Base-by-base conservation (phyloP, 2,329 filamentous ascomycete genomes). In the Colletotrichum neosansevieriae region DNA sequence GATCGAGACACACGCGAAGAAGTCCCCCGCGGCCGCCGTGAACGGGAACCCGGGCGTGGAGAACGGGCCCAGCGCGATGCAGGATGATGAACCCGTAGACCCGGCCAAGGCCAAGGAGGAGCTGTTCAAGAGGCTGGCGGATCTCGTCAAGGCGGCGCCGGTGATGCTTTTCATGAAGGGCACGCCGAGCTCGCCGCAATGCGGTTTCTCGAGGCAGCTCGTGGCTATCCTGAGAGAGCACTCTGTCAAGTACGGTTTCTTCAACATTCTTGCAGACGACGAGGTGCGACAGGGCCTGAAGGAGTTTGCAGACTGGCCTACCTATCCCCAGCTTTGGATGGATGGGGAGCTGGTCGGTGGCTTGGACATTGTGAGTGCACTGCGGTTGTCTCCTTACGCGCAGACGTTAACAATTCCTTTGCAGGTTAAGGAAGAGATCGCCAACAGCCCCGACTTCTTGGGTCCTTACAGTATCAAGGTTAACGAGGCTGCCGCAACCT, bases 151-250 rank as follows among this genome's bases (percentile, higher is more conserved):
- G 83, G 96, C 96, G 5, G 95, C 96, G 36, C 94, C 94, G 0
- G 94, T 99, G 36, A 99, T 99, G 96, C 85, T 99, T 32, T 99
- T 99, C 81, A 97, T 97, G 94, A 97, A 97, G 83, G 94, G 94
- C n/a, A 97, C 93, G 3, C 94, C 94, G 0, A 93, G 90, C 72
- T 87, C 89, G 36, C 94, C 94, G 1, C 92, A 97, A 80, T 97
- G 94, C 76, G 94, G 96, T 2, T 99, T 99, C 82, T 97, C 93
- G 73, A 86, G 95, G 73, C 94, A 98, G 82, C 83, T 97, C 50
- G 96, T 99, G 49, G 90, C 85, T 29, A 88, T 99, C 53, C 82
- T 99, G 74, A 88, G 96, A 59, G 95, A 98, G 81, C 91, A 94
- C 77, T 92, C 92, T 57, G 92, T 99, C 69, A 94, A 97, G 78